A percentile compares a stretch with the other conserved stretches of the same genome.
Evolutionary conservation across 768 basidiomycete genomes (phyloP).

Genomic region (Kwoniella shandongensis): DNA sequence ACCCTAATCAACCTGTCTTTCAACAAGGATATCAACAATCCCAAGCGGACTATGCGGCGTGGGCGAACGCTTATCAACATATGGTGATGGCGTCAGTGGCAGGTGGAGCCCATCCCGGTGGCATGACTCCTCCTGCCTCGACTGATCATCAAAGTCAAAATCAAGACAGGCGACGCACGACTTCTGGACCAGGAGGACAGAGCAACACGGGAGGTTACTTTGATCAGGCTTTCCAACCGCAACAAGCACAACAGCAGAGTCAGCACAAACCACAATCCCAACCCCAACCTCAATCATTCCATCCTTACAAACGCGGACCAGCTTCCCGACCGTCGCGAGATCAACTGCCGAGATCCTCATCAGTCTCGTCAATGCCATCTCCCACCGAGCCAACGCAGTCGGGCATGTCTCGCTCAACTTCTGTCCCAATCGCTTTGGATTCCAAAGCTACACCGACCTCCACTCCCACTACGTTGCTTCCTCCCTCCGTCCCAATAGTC

Average conservation of each 20-base stretch:
- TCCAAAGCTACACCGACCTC: conserved; percentile 7
- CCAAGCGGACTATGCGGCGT: conserved; percentile 46
- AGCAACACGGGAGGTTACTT: conserved; percentile 8
- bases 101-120: conserved; percentile 24
- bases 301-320: conserved; percentile 44
- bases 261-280: conserved; percentile 4
- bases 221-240: conserved; percentile 14
- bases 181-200: conserved; percentile 22
- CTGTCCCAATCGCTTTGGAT: conserved; percentile 4
- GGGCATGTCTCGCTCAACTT: conserved; percentile 10
- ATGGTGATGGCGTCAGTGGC: conserved; percentile 38
- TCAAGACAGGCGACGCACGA: conserved; percentile 28
- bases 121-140: conserved; percentile 19
- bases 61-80: conserved; percentile 48
- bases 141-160: conserved; percentile 16
- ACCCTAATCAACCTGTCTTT: conserved; percentile 30
- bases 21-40: conserved; percentile 41
- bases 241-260: conserved; percentile 2
- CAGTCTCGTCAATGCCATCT: conserved; percentile 18
- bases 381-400: conserved; percentile 7
- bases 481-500: conserved; percentile 1
- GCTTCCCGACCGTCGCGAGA: conserved; percentile 33
- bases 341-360: conserved; percentile 22
- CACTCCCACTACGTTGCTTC: not conserved
- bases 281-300: conserved; percentile 29